Conservation (phyloP, 129 eudicot genomes). For the Oenanthe sinensis region DNA sequence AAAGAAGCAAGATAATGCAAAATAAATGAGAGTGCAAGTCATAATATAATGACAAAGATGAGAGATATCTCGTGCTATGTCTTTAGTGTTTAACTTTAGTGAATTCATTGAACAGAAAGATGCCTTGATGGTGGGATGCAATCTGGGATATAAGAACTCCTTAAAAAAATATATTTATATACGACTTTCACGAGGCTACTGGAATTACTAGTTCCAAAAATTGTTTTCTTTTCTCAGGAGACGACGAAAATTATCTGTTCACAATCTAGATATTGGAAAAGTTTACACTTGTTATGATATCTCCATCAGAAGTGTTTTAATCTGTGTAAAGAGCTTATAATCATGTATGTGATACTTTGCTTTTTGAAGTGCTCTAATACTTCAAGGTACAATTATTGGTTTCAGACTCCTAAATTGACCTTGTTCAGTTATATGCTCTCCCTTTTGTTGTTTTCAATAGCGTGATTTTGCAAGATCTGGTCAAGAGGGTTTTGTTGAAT, state of each 20-base stretch:
- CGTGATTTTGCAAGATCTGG: slow-evolving; percentile 78
- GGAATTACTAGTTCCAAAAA: no score
- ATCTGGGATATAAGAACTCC: no score
- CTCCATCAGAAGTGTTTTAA: no score
- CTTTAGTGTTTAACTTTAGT: background rate
- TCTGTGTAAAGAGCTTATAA: background rate
- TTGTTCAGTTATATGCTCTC: slow-evolving; percentile 24
- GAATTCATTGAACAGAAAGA: no score
- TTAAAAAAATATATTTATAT: no score
- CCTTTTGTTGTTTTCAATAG: slow-evolving; percentile 49
- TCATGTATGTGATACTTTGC: background rate
- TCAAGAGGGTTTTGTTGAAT: slow-evolving; percentile 51
- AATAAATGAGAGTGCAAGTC: background rate
- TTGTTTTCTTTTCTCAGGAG: no score
- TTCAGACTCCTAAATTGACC: background rate
- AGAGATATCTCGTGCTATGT: background rate
- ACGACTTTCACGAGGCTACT: no score
- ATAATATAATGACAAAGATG: background rate
- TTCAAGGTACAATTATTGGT: background rate
- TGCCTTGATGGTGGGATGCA: no score
- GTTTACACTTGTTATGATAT: background rate
- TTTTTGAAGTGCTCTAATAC: background rate
- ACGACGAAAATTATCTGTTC: background rate
- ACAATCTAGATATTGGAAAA: background rate
- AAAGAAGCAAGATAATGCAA: background rate